These are phyloP conservation scores for Candolleomyces efflorescens DNA, from an alignment of 768 basidiomycete species.

Conservation along the genomic window DNA sequence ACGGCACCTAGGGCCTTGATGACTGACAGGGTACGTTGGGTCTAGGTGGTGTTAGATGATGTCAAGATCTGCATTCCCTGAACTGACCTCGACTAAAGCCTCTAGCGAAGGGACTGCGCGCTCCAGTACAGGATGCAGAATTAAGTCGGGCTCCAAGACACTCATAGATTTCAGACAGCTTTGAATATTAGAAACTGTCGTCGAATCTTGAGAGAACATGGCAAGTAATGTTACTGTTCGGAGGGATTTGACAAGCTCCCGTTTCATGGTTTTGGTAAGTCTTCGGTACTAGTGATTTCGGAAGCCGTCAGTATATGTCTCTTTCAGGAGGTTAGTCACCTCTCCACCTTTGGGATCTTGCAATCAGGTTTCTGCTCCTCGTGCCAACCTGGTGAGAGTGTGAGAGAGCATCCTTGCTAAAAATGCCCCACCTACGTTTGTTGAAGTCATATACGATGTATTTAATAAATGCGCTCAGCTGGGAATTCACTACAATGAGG, in stretches of 20 bases:
- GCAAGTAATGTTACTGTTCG: constrained; percentile 81
- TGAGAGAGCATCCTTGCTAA: constrained; percentile 7
- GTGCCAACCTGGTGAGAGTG: constrained; percentile 55
- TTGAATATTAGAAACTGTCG: constrained; percentile 72
- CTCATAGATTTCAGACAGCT: constrained; percentile 80
- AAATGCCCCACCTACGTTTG: constrained; percentile 46
- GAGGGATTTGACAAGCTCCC: constrained; percentile 79
- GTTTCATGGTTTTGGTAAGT: constrained; percentile 71
- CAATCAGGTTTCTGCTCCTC: constrained; percentile 75
- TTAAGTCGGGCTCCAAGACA: constrained; percentile 81
- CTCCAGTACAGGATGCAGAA: constrained; percentile 77
- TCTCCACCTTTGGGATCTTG: constrained; percentile 64
- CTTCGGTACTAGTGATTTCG: constrained; percentile 53
- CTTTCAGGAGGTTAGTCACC: neutral
- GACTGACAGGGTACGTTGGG: constrained; percentile 78
- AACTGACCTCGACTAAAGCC: constrained; percentile 72
- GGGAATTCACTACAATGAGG: constrained; percentile 4
- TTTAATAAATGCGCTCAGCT: constrained; percentile 85
- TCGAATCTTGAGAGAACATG: constrained; percentile 83
- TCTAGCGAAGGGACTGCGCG: constrained; percentile 85
- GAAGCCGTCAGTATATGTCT: neutral
- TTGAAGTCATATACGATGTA: constrained; percentile 82
- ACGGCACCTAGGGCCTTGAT: constrained; percentile 82
- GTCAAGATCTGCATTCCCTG: neutral
- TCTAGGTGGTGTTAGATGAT: constrained; percentile 38